phyloP scores from a whole-genome alignment of 768 basidiomycete species.

The Thelephora aurantiotincta region DNA sequence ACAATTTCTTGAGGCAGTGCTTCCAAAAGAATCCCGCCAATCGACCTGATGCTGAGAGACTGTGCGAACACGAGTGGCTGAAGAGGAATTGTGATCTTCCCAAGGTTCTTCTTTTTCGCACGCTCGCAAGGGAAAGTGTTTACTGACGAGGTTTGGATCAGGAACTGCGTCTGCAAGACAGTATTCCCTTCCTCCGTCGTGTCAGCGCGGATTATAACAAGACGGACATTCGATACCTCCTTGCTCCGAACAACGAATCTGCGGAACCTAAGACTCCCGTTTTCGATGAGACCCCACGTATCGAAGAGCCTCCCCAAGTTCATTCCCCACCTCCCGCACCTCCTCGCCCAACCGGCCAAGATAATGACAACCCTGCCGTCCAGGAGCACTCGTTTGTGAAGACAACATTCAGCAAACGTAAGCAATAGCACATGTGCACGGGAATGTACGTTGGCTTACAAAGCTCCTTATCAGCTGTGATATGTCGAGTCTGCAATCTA shows the following conservation, averaged over 20 bases:
- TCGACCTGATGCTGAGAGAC: conserved; percentile 72
- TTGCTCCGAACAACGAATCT: conserved; percentile 22
- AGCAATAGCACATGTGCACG: conserved; percentile 17
- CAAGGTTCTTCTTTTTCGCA: conserved; percentile 35
- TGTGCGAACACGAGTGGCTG: conserved; percentile 90
- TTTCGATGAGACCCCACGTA: conserved; percentile 20
- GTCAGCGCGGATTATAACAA: conserved; percentile 80
- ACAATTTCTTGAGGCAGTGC: conserved; percentile 74
- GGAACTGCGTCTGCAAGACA: conserved; percentile 85
- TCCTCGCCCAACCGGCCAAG: conserved; percentile 12
- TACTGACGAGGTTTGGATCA: conserved; percentile 12
- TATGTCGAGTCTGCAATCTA: conserved; percentile 70
- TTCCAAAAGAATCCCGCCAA: conserved; percentile 77
- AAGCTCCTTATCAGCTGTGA: conserved; percentile 43
- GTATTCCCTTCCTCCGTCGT: conserved; percentile 87
- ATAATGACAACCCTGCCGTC: conserved; percentile 38
- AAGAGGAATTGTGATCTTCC: conserved; percentile 66
- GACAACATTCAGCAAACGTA: conserved; percentile 87
- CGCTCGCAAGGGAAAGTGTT: background rate
- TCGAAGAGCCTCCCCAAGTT: conserved; percentile 16
- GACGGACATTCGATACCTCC: conserved; percentile 34
- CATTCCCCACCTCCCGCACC: conserved; percentile 20
- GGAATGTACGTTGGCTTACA: conserved; percentile 2
- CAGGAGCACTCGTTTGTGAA: conserved; percentile 79
- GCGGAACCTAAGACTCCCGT: conserved; percentile 35